These are phyloP conservation scores for Verticillium dahliae DNA, from an alignment of 2,329 filamentous ascomycete genomes.

Conservation along the genomic window DNA sequence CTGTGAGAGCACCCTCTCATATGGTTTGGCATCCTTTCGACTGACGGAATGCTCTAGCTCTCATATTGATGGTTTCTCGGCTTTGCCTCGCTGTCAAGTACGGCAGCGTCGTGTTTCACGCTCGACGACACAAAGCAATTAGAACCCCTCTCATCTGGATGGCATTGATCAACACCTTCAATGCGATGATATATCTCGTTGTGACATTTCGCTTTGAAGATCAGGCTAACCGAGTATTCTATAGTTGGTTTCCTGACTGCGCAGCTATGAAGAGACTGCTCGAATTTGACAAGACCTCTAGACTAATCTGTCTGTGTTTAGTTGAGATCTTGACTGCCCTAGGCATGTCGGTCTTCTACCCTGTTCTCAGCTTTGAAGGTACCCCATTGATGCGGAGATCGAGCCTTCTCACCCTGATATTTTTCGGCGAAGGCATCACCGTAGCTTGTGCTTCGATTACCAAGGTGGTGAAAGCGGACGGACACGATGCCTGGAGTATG, in stretches of 20 bases:
- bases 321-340: conserved; percentile 50
- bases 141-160: conserved; percentile 27
- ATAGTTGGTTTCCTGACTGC: conserved; percentile 28
- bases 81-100: conserved; percentile 49
- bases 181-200: conserved; percentile 32
- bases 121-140: conserved; percentile 31
- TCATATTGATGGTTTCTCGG: conserved; percentile 46
- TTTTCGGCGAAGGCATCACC: conserved; percentile 61
- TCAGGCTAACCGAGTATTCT: conserved; percentile 25
- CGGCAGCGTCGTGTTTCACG: conserved; percentile 35
- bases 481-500: conserved; percentile 31
- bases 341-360: conserved; percentile 44
- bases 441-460: conserved; percentile 23
- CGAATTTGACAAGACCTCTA: not conserved
- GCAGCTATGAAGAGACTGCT: conserved; percentile 41
- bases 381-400: conserved; percentile 59
- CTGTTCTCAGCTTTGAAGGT: conserved; percentile 52
- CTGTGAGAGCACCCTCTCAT: conserved; percentile 22
- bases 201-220: conserved; percentile 30
- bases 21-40: not conserved
- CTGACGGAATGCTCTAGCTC: conserved; percentile 15
- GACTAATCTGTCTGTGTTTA: not conserved
- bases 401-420: conserved; percentile 57
- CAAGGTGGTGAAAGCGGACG: not conserved
- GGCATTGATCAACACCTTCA: conserved; percentile 24